phyloP scores from a whole-genome alignment of 371 early-diverging fungal species.

The Cokeromyces recurvatus region DNA sequence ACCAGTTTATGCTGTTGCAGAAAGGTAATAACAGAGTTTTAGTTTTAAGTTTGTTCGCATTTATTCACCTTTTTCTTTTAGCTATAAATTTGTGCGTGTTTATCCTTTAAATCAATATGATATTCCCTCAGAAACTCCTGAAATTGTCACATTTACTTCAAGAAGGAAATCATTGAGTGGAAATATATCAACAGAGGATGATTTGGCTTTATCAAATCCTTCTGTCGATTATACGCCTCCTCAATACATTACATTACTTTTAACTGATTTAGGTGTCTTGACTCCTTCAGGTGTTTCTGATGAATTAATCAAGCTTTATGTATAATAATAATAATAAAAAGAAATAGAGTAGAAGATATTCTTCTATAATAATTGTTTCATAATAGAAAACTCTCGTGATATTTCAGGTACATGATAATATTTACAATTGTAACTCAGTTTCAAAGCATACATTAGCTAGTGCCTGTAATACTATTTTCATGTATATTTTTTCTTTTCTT shows the following conservation, averaged over 20 bases:
- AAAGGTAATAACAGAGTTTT: conserved; percentile 63
- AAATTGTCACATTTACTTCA: conserved; percentile 57
- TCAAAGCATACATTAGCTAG: too few species aligned
- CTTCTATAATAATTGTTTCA: too few species aligned
- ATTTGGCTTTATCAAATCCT: conserved; percentile 61
- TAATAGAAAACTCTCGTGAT: too few species aligned
- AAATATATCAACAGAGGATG: conserved; percentile 37
- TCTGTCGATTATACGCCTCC: conserved; percentile 96
- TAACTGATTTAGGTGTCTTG: conserved; percentile 92
- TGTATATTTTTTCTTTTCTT: too few species aligned
- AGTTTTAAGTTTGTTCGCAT: neutral
- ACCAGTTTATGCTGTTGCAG: conserved; percentile 94
- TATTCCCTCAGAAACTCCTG: conserved; percentile 67
- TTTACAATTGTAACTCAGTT: too few species aligned
- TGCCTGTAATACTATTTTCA: too few species aligned
- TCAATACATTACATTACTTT: conserved; percentile 80
- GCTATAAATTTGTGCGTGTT: conserved; percentile 94
- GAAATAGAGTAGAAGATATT: too few species aligned
- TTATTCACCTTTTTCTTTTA: conserved; percentile 16
- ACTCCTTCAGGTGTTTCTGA: conserved; percentile 92
- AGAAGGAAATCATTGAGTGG: conserved; percentile 33
- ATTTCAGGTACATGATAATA: too few species aligned
- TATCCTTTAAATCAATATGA: conserved; percentile 86
- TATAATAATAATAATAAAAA: conserved; percentile 33
- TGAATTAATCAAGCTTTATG: conserved; percentile 83